These are phyloP conservation scores for Populus davidiana DNA, from an alignment of 345 rosid species.

Conservation along the genomic window DNA sequence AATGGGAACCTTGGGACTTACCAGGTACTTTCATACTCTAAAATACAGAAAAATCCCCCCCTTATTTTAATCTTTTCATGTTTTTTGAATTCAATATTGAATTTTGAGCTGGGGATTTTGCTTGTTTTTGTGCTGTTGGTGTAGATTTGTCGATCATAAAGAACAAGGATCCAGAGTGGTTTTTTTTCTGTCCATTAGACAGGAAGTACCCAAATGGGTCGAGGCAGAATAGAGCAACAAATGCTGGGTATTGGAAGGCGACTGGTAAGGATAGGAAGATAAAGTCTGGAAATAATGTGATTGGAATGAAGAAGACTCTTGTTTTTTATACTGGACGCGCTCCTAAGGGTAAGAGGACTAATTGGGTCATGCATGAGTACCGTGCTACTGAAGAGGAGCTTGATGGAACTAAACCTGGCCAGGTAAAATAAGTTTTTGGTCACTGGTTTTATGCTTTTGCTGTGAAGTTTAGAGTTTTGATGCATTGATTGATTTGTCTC, in stretches of 20 bases:
- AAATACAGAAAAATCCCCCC: background rate
- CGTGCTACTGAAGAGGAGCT: constrained; percentile 66
- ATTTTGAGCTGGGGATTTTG: background rate
- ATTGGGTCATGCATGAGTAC: constrained; percentile 94
- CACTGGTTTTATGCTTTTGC: background rate
- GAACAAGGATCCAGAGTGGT: constrained; percentile 77
- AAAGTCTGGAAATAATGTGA: constrained; percentile 48
- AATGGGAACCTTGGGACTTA: constrained; percentile 93
- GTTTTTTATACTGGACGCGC: constrained; percentile 89
- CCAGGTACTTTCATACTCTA: constrained; percentile 46
- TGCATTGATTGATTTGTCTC: background rate
- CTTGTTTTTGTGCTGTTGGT: background rate
- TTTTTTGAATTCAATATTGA: background rate
- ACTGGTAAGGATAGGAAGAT: constrained; percentile 84
- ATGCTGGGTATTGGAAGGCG: constrained; percentile 88
- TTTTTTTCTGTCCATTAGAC: constrained; percentile 91
- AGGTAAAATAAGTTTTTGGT: constrained; percentile 37
- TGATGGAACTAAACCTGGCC: constrained; percentile 76
- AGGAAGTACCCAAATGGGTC: constrained; percentile 83
- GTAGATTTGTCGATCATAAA: constrained; percentile 58
- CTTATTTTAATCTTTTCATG: background rate
- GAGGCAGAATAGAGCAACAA: constrained; percentile 78
- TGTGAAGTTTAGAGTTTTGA: background rate
- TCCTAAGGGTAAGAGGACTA: constrained; percentile 66
- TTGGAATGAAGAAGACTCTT: constrained; percentile 89